Evolutionary conservation across 1,284 basidiomycete species (phyloP).

Genomic region (Vanrija humicola): DNA sequence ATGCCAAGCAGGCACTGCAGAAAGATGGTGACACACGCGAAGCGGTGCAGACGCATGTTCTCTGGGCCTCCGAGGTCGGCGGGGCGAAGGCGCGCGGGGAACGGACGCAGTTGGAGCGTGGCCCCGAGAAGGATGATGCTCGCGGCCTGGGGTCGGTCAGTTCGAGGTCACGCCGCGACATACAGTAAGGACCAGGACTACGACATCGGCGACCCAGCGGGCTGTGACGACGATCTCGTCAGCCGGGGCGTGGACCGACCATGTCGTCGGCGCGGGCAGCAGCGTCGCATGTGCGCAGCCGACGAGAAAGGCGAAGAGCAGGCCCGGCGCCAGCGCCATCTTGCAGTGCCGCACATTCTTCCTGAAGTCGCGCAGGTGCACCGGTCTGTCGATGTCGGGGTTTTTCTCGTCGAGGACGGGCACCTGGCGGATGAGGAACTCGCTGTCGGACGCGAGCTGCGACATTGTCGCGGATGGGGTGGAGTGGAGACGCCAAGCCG

Average conservation of each 20-base stretch:
- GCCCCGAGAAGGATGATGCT: slow-evolving; percentile 2
- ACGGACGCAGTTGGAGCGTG: slow-evolving; percentile 31
- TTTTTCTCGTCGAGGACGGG: background rate
- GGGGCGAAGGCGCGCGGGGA: slow-evolving; percentile 13
- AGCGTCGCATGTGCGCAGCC: background rate
- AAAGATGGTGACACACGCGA: slow-evolving; percentile 7
- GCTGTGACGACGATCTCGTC: background rate
- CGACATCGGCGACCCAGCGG: slow-evolving; percentile 1
- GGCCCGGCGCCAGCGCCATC: background rate
- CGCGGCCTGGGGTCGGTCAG: background rate
- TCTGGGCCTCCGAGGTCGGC: slow-evolving; percentile 12
- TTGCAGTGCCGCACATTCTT: slow-evolving; percentile 9
- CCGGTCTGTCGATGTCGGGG: slow-evolving; percentile 4
- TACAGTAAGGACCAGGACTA: slow-evolving; percentile 3
- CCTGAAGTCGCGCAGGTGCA: slow-evolving; percentile 6
- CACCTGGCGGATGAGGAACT: too few relatives aligned
- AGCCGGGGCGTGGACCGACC: background rate
- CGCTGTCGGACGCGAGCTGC: too few relatives aligned
- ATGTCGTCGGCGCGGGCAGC: background rate
- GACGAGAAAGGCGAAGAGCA: background rate
- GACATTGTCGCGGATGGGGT: too few relatives aligned
- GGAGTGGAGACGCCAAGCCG: too few relatives aligned
- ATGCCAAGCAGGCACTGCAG: background rate
- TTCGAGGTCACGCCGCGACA: background rate
- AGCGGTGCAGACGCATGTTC: slow-evolving; percentile 14